Evolutionary conservation across 2,329 filamentous ascomycete genomes (phyloP).

Genomic region (Biscogniauxia sp.): DNA sequence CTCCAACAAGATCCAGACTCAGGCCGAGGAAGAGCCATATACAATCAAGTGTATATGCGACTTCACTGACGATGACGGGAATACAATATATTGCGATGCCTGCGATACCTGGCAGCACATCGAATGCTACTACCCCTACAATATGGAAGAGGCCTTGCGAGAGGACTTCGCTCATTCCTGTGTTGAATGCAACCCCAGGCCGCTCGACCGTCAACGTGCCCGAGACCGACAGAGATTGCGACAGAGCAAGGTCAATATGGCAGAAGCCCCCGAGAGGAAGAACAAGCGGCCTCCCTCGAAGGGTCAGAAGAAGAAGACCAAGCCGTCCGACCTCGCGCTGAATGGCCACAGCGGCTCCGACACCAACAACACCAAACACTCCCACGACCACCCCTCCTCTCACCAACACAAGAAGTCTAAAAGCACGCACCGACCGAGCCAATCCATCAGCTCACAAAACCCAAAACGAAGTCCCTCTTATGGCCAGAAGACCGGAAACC

Average conservation of each 20-base stretch:
- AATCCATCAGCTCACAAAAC: conserved; percentile 69
- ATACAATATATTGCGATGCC: conserved; percentile 91
- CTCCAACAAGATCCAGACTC: conserved; percentile 47
- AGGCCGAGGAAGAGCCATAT: conserved; percentile 76
- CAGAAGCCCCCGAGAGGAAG: conserved; percentile 63
- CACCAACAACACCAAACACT: conserved; percentile 51
- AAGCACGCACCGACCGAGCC: conserved; percentile 73
- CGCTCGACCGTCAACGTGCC: conserved; percentile 71
- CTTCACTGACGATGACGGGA: conserved; percentile 92
- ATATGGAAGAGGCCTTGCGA: conserved; percentile 69
- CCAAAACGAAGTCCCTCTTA: conserved; percentile 64
- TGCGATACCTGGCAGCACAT: conserved; percentile 99
- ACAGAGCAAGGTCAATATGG: conserved; percentile 43
- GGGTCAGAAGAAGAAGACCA: conserved; percentile 83
- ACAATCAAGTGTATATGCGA: conserved; percentile 98
- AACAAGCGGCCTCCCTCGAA: conserved; percentile 73
- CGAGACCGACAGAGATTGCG: conserved; percentile 67
- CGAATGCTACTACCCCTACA: conserved; percentile 84
- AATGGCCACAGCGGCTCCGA: conserved; percentile 64
- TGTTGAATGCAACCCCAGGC: conserved; percentile 79
- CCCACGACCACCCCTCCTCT: conserved; percentile 42
- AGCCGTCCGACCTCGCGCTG: conserved; percentile 63
- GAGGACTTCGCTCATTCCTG: conserved; percentile 79
- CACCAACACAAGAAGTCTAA: conserved; percentile 77
- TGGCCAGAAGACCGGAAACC: conserved; percentile 59